phyloP scores from a whole-genome alignment of 2,329 filamentous ascomycete genomes.

The Diplocarpon mali region DNA sequence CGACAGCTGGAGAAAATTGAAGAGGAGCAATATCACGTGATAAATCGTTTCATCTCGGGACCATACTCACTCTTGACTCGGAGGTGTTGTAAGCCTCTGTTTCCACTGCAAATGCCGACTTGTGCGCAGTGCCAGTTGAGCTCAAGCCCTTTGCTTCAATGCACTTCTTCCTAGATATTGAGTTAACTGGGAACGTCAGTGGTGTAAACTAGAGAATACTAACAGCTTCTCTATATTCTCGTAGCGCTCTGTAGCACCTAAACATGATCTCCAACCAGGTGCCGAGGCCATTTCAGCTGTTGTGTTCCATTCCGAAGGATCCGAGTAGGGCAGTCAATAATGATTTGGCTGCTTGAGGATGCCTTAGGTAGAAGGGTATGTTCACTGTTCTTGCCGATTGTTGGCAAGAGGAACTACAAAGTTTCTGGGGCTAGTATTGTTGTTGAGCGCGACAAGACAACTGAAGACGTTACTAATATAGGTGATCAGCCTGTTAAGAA shows the following conservation, averaged over 20 bases:
- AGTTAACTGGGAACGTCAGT: constrained; percentile 2
- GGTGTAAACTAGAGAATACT: constrained; percentile 24
- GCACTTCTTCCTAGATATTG: constrained; percentile 15
- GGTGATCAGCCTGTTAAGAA: too few relatives aligned
- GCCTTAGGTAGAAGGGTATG: too few relatives aligned
- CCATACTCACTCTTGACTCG: constrained; percentile 41
- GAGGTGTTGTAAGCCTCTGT: constrained; percentile 49
- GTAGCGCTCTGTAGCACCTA: constrained; percentile 40
- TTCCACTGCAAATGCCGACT: constrained; percentile 52
- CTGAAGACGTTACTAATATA: too few relatives aligned
- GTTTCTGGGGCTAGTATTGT: too few relatives aligned
- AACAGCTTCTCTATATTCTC: constrained; percentile 52
- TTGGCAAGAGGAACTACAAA: too few relatives aligned
- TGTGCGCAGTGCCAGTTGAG: constrained; percentile 38
- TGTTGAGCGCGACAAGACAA: too few relatives aligned
- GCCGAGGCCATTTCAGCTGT: constrained; percentile 15
- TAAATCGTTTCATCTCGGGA: neutral
- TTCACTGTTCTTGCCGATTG: too few relatives aligned
- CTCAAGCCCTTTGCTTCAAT: constrained; percentile 30
- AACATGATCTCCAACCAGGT: constrained; percentile 22
- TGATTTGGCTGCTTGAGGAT: too few relatives aligned
- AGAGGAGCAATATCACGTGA: neutral
- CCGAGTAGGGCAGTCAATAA: too few relatives aligned
- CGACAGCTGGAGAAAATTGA: neutral
- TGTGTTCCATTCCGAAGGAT: constrained; percentile 7